A percentile compares a stretch with the other conserved stretches of the same genome.
These are phyloP conservation scores for Kalanchoe fedtschenkoi DNA, from an alignment of 164 flowering plant genomes.

Conservation along the genomic window DNA sequence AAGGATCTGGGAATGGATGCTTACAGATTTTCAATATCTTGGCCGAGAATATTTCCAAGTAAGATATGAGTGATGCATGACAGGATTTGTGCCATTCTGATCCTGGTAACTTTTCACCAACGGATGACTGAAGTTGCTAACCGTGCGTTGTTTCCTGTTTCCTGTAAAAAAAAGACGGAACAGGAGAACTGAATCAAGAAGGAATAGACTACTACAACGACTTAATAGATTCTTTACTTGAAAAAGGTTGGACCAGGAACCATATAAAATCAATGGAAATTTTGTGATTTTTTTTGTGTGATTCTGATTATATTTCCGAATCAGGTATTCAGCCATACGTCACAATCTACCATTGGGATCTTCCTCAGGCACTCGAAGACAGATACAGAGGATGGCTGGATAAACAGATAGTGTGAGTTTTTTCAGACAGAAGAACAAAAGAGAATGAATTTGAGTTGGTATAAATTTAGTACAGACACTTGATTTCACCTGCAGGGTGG, in stretches of 20 bases:
- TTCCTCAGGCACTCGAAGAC: constrained; percentile 82
- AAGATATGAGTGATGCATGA: constrained; percentile 12
- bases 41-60: constrained; percentile 91
- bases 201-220: constrained; percentile 74
- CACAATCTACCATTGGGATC: constrained; percentile 90
- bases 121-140: not conserved
- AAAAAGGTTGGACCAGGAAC: constrained; percentile 35
- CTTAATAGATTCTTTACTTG: constrained; percentile 65
- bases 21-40: constrained; percentile 83
- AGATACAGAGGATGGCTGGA: constrained; percentile 70
- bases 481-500: constrained; percentile 37
- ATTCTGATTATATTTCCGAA: constrained; percentile 9
- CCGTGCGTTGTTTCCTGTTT: not conserved
- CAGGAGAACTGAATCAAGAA: constrained; percentile 60
- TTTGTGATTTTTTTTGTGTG: not conserved
- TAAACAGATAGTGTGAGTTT: constrained; percentile 48
- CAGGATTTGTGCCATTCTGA: not conserved
- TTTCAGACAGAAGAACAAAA: not conserved
- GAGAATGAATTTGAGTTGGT: not conserved
- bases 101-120: not conserved
- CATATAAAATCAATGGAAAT: not conserved
- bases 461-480: not conserved
- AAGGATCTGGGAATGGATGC: constrained; percentile 84
- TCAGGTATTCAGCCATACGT: constrained; percentile 76
- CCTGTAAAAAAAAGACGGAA: constrained; percentile 48